phyloP scores from a whole-genome alignment of 768 basidiomycete genomes.

The Filobasidium wieringae region DNA sequence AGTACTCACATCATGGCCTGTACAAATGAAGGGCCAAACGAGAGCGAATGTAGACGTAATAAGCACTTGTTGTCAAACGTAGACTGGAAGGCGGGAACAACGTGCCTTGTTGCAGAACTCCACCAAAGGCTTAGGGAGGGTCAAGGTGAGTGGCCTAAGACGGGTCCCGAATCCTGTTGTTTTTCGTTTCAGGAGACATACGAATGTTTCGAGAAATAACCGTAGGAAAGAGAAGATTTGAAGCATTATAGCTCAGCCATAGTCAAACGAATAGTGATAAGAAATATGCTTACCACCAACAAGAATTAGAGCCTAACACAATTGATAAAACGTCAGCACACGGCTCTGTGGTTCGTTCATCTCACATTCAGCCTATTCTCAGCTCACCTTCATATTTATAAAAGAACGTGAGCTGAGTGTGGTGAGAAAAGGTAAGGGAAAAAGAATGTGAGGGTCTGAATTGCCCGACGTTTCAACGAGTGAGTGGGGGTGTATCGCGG shows the following conservation, averaged over 20 bases:
- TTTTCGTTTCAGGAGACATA: not conserved
- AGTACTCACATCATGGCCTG: constrained; percentile 41
- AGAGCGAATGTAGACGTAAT: no score
- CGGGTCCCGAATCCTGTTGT: constrained; percentile 44
- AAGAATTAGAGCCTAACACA: constrained; percentile 41
- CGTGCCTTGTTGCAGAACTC: constrained; percentile 43
- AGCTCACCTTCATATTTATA: constrained; percentile 34
- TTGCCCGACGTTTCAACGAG: no score
- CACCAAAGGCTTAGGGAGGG: constrained; percentile 44
- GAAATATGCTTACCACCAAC: constrained; percentile 39
- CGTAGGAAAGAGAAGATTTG: not conserved
- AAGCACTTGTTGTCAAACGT: no score
- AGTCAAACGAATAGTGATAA: not conserved
- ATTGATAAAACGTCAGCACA: not conserved
- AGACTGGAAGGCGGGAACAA: no score
- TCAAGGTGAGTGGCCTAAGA: constrained; percentile 43
- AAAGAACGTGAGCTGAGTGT: not conserved
- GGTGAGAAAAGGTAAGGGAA: not conserved
- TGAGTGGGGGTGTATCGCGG: no score
- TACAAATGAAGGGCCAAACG: no score
- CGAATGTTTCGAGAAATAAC: not conserved
- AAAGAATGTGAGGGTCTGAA: constrained; percentile 6
- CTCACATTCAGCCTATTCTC: not conserved
- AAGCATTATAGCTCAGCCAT: not conserved
- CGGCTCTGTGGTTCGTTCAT: no score